Conservation (phyloP, 768 basidiomycete genomes). For the Ramaria sp. region DNA sequence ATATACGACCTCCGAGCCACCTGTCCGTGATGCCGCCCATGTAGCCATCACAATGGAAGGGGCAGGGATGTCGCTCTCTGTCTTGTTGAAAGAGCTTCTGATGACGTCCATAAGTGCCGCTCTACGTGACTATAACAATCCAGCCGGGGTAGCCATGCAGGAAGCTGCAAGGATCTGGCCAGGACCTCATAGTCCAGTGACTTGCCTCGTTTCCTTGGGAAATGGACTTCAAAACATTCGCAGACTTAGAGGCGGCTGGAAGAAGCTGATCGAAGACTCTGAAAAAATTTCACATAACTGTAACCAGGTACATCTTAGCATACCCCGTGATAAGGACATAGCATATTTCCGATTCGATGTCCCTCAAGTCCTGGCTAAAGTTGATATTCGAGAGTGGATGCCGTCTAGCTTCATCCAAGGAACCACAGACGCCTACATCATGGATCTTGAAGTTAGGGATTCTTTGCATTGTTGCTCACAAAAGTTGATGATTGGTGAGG, state of each 20-base stretch:
- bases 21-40: not conserved
- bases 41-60: not conserved
- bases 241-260: not conserved
- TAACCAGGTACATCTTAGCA: not conserved
- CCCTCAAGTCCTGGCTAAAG: too few species aligned
- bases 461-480: too few species aligned
- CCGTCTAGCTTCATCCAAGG: too few species aligned
- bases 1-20: not conserved
- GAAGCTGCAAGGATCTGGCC: not conserved
- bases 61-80: not conserved
- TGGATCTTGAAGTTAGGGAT: too few species aligned
- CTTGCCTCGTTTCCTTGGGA: not conserved
- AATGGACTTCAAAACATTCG: not conserved
- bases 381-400: too few species aligned
- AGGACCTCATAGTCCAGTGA: not conserved
- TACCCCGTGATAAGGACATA: too few species aligned
- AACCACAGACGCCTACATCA: too few species aligned
- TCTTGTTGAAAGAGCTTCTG: not conserved
- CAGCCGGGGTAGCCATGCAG: not conserved
- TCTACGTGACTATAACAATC: not conserved
- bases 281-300: not conserved
- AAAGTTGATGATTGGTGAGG: too few species aligned
- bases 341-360: too few species aligned
- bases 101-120: not conserved
- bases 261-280: not conserved